phyloP scores from a whole-genome alignment of 139 green algal species.

The Chlorella vulgaris region DNA sequence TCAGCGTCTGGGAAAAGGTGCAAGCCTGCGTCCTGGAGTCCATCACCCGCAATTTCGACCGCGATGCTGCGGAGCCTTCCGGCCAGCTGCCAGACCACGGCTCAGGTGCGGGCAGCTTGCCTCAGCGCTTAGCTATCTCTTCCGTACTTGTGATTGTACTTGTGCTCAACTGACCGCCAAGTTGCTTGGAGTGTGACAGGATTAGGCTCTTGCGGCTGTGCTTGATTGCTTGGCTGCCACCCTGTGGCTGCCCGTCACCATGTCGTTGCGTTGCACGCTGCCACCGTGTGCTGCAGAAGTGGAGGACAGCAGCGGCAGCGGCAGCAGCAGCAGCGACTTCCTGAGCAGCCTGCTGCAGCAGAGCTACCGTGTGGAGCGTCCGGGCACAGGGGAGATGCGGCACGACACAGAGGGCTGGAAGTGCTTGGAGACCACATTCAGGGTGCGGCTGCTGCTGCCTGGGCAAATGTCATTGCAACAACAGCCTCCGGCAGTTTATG shows the following conservation, averaged over 20 bases:
- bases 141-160: not conserved
- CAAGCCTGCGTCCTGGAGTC: conserved; percentile 55
- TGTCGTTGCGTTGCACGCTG: too few species aligned
- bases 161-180: too few species aligned
- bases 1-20: conserved; percentile 47
- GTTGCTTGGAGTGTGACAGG: too few species aligned
- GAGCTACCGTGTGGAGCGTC: conserved; percentile 45
- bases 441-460: conserved; percentile 5
- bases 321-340: conserved; percentile 33
- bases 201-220: too few species aligned
- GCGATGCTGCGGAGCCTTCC: conserved; percentile 9
- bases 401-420: conserved; percentile 94
- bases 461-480: too few species aligned
- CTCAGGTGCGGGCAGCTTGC: conserved; percentile 10
- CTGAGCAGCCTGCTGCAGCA: conserved; percentile 45
- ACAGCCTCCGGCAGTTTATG: too few species aligned
- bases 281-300: conserved; percentile 7
- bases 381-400: conserved; percentile 78
- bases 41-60: conserved; percentile 69
- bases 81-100: conserved; percentile 25
- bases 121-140: not conserved
- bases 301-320: conserved; percentile 13
- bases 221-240: not conserved
- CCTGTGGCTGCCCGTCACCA: too few species aligned
- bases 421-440: conserved; percentile 80